Evolutionary conservation across 768 basidiomycete species (phyloP).

Genomic region (Sarcodon sp.): DNA sequence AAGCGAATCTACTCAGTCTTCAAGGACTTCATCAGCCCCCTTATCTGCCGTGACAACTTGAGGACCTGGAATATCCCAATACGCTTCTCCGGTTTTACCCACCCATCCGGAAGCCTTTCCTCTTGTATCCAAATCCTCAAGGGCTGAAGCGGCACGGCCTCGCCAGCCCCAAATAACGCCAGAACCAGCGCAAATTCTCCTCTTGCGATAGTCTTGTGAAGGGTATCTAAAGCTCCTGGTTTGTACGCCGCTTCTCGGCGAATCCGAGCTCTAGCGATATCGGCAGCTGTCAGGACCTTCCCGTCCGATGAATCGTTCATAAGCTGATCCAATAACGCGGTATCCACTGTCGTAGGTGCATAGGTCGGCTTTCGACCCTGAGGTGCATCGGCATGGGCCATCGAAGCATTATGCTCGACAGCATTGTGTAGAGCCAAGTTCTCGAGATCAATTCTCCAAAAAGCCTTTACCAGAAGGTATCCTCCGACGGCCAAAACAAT

Average conservation of each 20-base stretch:
- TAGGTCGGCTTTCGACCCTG: conserved; percentile 9
- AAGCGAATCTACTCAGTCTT: too few relatives aligned
- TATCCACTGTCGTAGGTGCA: conserved; percentile 27
- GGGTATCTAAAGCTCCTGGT: conserved; percentile 20
- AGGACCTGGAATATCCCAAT: too few relatives aligned
- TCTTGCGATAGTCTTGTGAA: conserved; percentile 49
- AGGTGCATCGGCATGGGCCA: conserved; percentile 13
- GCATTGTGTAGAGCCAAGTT: conserved; percentile 15
- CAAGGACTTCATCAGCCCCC: too few relatives aligned
- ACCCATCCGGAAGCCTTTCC: conserved; percentile 34
- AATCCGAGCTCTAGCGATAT: conserved; percentile 36
- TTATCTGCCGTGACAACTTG: too few relatives aligned
- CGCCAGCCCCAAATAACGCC: not conserved
- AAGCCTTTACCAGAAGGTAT: conserved; percentile 5
- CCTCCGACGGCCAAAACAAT: conserved; percentile 9
- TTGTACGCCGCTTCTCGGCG: conserved; percentile 32
- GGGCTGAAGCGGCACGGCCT: conserved; percentile 32
- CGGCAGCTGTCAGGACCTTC: conserved; percentile 12
- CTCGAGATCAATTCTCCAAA: conserved; percentile 3
- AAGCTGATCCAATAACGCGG: conserved; percentile 20
- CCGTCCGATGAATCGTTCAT: conserved; percentile 2
- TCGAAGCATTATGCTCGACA: conserved; percentile 17
- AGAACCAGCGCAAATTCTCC: conserved; percentile 59
- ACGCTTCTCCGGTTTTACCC: conserved; percentile 7
- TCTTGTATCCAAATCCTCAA: conserved; percentile 35